These are phyloP conservation scores for Boletellus ananas DNA, from an alignment of 768 basidiomycete species.

Conservation along the genomic window DNA sequence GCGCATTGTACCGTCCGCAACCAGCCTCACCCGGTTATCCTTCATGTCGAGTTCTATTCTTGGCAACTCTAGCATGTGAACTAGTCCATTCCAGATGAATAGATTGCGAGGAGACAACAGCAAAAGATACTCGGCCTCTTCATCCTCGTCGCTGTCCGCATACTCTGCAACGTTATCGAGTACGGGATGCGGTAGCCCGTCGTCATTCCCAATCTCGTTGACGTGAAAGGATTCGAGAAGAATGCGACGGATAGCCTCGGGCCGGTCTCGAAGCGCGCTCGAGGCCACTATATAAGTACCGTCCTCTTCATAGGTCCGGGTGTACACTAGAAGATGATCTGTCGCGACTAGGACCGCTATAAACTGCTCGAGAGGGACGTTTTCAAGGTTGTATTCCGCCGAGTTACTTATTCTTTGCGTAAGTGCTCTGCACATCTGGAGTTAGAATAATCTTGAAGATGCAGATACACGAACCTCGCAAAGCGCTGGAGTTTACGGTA, in stretches of 20 bases:
- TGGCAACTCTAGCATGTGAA: constrained; percentile 73
- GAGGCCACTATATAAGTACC: constrained; percentile 90
- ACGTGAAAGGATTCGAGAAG: constrained; percentile 84
- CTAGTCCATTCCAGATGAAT: constrained; percentile 90
- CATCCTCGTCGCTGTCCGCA: constrained; percentile 49
- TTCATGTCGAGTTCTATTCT: constrained; percentile 77
- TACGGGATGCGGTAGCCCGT: constrained; percentile 42
- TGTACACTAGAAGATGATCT: constrained; percentile 93
- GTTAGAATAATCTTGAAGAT: constrained; percentile 2
- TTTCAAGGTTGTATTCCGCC: constrained; percentile 82
- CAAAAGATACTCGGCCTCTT: constrained; percentile 71
- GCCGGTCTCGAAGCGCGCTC: constrained; percentile 66
- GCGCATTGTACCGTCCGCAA: constrained; percentile 84
- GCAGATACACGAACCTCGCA: constrained; percentile 54
- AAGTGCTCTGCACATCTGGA: constrained; percentile 44
- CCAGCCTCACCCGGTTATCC: constrained; percentile 85
- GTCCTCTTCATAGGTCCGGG: constrained; percentile 80
- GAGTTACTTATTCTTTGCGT: constrained; percentile 91
- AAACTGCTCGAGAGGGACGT: constrained; percentile 71
- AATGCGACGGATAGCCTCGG: constrained; percentile 73
- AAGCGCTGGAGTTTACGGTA: constrained; percentile 95
- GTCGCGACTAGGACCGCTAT: constrained; percentile 75
- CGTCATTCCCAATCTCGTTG: constrained; percentile 53
- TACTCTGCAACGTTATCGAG: constrained; percentile 37
- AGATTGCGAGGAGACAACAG: constrained; percentile 79